Base-by-base conservation (phyloP, 345 rosid species). In the Dimocarpus longan region DNA sequence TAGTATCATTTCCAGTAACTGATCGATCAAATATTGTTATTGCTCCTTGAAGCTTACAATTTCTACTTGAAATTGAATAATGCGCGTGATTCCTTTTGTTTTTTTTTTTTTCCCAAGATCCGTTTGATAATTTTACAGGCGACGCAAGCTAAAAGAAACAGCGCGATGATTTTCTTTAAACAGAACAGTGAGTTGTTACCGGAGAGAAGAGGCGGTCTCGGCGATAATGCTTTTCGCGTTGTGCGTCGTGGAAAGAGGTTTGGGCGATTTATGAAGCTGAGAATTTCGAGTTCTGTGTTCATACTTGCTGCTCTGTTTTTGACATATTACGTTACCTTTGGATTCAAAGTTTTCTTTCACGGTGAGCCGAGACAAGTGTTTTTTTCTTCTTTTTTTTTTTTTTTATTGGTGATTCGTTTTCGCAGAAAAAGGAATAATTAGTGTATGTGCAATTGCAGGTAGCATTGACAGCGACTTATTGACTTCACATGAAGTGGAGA, bases 171-270 rank as follows among this genome's bases (percentile, higher is more conserved):
- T 50, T 64, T 68, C 56, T 54, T 40, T 15, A 83, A 76, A 39
- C 44, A 76, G 80, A 80, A 64, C 12, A 73, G 71, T 21, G 70
- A 86, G 9, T 66, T 87, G 85, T 82, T 86, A 56, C 87, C 87
- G 60, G 92, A 87, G 79, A 85, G 88, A 77, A 84, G 90, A 83
- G 82, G 84, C 39, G 65, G 75, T 72, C 69, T 77, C 52, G 82
- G 80, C 71, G 89, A 83, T 43, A 80, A 78, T 44, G 80, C 77
- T 19, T 64, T 66, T 68, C 85, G 84, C 13, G 68, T 80, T 43
- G 86, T 69, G 72, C 91, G 91, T 43, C 87, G 90, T 43, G 97
- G 95, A 32, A 86, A 85, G 76, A 89, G 90, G 86, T 74, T 86
- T 66, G 88, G 89, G 80, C 88, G 94, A 81, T 71, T 85, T 44